Conservation (phyloP, 192 early-diverging fungal species). For the Linnemannia elongata region DNA sequence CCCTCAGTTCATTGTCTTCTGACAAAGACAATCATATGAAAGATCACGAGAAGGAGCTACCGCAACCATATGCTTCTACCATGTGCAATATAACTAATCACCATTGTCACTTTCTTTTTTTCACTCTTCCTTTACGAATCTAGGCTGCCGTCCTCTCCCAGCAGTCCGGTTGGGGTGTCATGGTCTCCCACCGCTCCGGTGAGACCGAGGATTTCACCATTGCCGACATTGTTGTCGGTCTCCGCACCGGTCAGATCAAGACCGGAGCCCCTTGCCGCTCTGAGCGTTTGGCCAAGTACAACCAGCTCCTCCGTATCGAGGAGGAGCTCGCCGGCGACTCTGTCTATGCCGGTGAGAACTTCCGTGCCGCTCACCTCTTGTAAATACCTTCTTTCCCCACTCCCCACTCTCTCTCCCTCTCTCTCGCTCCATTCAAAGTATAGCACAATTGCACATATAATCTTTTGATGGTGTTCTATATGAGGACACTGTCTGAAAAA, state of each 20-base stretch:
- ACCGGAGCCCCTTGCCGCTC: slow-evolving; percentile 96
- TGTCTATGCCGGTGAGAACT: slow-evolving; percentile 93
- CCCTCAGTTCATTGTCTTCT: not conserved
- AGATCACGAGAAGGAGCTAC: not conserved
- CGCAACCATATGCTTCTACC: not conserved
- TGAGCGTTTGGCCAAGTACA: slow-evolving; percentile 98
- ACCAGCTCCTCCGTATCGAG: slow-evolving; percentile 98
- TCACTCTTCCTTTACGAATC: not conserved
- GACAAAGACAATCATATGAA: not conserved
- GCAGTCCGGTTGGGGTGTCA: slow-evolving; percentile 96
- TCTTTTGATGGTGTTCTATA: not conserved
- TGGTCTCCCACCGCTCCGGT: slow-evolving; percentile 99
- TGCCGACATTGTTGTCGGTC: slow-evolving; percentile 96
- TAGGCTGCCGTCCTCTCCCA: slow-evolving; percentile 82
- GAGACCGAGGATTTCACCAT: slow-evolving; percentile 97
- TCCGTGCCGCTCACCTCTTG: slow-evolving; percentile 79
- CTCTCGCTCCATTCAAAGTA: no score
- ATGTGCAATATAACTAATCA: not conserved
- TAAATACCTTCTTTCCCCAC: slow-evolving; percentile 51
- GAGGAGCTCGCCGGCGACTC: slow-evolving; percentile 94
- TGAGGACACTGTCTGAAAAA: not conserved
- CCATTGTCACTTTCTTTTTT: not conserved
- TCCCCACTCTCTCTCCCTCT: not conserved
- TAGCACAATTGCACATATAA: not conserved
- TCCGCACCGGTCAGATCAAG: slow-evolving; percentile 97